Evolutionary conservation across 2,329 filamentous ascomycete species (phyloP), one percentile per base, ranked within the genome.

Genomic region (Acephala macrosclerotiorum): DNA sequence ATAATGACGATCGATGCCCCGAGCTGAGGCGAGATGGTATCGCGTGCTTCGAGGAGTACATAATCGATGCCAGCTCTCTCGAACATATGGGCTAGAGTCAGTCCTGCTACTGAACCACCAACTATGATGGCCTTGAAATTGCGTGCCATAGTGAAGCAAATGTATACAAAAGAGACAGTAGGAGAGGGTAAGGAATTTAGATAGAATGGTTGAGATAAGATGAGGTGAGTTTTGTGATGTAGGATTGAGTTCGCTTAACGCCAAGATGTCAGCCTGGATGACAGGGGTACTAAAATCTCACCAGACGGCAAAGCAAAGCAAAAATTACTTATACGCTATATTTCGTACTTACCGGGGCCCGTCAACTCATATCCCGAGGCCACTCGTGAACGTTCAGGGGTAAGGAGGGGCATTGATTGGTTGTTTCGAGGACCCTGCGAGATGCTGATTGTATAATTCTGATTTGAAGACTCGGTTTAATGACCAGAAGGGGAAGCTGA

Each of bases 1-100:
- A 71, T 67, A 11, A 75, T 62, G n/a, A 66, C 66, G 8, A 75
- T 70, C 6, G 67, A 68, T 14, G 71, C 70, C 9, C 72, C 73
- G 3, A 69, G 33, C 16, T 73, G 66, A 1, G 70, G 69, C 1
- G 66, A 61, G 12, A 74, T 64, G 0, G 64, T 66, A 20, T 69
- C 53, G 8, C 68, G 63, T 1, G 65, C 62, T 61, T 74, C 73
- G 11, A 74, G 70, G 18, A 74, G 60, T 14, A 71, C 58, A 58
- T 69, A 75, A 45, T 71, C 51, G 26, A 75, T 73, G 7, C 61
- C 60, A 4, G 68, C 69, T 12, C 47, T 61, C 6, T 61, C 35
- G 35, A 75, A 64, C 25, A 49, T 63, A 61, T 74, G 70, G n/a
- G 72, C 70, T 2, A 73, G 56, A 0, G 70, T 69, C 1, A 75